A percentile compares a stretch with the other conserved stretches of the same genome.
Evolutionary conservation across 345 rosid genomes (phyloP).

Genomic region (Salix caprea): DNA sequence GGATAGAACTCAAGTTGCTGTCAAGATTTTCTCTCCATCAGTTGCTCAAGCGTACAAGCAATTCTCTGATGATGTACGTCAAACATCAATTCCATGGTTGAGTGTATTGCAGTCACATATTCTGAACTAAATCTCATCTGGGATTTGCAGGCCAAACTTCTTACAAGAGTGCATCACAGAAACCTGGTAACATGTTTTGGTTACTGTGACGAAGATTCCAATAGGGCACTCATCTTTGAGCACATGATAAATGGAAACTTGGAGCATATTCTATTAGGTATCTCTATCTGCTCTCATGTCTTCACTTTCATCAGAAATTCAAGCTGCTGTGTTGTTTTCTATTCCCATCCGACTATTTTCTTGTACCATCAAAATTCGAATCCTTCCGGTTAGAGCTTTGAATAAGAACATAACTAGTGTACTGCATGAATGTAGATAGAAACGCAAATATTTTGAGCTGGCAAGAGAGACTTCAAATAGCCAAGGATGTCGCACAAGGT

Average conservation of each 20-base stretch:
- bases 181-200: slow-evolving; percentile 11
- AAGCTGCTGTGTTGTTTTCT: not conserved
- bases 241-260: slow-evolving; percentile 17
- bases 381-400: not conserved
- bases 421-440: not conserved
- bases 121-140: no score
- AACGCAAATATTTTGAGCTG: slow-evolving; percentile 1
- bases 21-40: slow-evolving; percentile 11
- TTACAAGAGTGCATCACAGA: slow-evolving; percentile 12
- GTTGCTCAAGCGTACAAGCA: slow-evolving; percentile 9
- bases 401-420: not conserved
- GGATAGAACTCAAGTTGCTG: slow-evolving; percentile 17
- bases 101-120: no score
- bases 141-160: slow-evolving; percentile 3
- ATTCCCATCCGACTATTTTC: not conserved
- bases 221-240: slow-evolving; percentile 11
- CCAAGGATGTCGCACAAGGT: slow-evolving; percentile 22
- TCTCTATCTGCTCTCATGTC: not conserved
- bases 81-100: not conserved
- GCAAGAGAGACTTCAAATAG: slow-evolving; percentile 17
- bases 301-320: no score
- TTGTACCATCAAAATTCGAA: not conserved
- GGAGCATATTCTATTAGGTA: not conserved
- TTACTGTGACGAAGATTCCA: slow-evolving; percentile 1
- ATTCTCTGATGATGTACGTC: slow-evolving; percentile 5